Evolutionary conservation across 1,284 basidiomycete species (phyloP).

Genomic region (Tilletiaria anomala): DNA sequence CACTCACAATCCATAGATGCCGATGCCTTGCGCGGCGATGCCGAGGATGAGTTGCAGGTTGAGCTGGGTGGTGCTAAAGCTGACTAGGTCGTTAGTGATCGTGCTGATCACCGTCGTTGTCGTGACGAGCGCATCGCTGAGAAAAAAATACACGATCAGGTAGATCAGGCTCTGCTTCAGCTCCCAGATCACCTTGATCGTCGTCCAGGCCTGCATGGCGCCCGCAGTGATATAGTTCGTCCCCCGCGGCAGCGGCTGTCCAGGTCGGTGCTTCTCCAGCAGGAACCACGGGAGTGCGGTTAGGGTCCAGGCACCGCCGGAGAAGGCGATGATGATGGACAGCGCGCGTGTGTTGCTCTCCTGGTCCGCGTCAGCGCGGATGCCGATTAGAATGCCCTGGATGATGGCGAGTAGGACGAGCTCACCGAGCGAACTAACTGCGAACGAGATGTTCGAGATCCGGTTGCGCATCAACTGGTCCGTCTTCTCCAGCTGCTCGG

Average conservation of each 20-base stretch:
- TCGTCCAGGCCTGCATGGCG: conserved; percentile 8
- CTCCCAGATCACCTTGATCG: conserved; percentile 46
- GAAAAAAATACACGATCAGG: conserved; percentile 52
- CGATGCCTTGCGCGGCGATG: conserved; percentile 56
- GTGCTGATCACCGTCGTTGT: conserved; percentile 61
- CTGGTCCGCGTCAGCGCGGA: conserved; percentile 41
- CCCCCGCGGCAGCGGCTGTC: conserved; percentile 49
- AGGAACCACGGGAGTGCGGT: conserved; percentile 63
- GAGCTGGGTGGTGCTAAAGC: conserved; percentile 56
- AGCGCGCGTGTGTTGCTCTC: conserved; percentile 46
- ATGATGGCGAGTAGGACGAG: conserved; percentile 58
- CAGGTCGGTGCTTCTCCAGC: conserved; percentile 30
- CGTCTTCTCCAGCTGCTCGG: conserved; percentile 56
- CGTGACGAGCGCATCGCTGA: conserved; percentile 64
- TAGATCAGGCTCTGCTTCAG: conserved; percentile 43
- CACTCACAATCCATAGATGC: conserved; percentile 46
- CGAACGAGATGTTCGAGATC: conserved; percentile 66
- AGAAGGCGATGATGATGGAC: conserved; percentile 4
- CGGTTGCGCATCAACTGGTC: conserved; percentile 69
- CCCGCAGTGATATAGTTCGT: conserved; percentile 53
- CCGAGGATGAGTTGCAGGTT: conserved; percentile 59
- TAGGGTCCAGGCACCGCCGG: conserved; percentile 49
- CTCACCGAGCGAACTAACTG: conserved; percentile 62
- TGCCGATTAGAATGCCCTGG: conserved; percentile 59
- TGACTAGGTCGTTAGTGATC: conserved; percentile 65